Conservation (phyloP, 768 basidiomycete genomes). For the Nidula microcarpa region DNA sequence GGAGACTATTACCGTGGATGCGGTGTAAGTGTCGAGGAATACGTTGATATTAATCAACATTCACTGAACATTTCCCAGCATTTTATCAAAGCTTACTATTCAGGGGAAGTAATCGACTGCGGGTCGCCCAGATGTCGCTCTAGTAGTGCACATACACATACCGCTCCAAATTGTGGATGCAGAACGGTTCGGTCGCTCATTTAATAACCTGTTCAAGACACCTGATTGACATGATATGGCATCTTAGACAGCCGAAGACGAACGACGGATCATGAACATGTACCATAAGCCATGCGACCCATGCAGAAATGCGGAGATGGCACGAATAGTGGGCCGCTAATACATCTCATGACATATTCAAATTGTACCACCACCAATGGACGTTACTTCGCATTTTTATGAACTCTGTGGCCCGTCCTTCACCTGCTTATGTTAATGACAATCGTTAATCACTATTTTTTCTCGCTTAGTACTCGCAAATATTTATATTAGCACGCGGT, state of each 20-base stretch:
- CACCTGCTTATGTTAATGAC: too few species aligned
- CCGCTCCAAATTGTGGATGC: slow-evolving; percentile 56
- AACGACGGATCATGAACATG: slow-evolving; percentile 58
- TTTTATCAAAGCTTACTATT: slow-evolving; percentile 60
- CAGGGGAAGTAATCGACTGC: slow-evolving; percentile 59
- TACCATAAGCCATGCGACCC: slow-evolving; percentile 63
- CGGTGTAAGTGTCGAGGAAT: slow-evolving; percentile 21
- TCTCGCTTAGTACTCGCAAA: too few species aligned
- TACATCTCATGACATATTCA: not conserved
- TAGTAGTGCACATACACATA: slow-evolving; percentile 60
- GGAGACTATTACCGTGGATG: slow-evolving; percentile 44
- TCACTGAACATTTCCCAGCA: slow-evolving; percentile 36
- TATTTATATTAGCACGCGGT: too few species aligned
- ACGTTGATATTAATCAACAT: slow-evolving; percentile 6
- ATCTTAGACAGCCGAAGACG: slow-evolving; percentile 36
- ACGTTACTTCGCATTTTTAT: too few species aligned
- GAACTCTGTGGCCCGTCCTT: too few species aligned
- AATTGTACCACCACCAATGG: not conserved
- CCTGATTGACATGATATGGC: not conserved
- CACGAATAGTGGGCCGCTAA: slow-evolving; percentile 18
- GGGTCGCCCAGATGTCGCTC: slow-evolving; percentile 42
- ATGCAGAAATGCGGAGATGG: slow-evolving; percentile 40
- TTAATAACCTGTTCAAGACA: not conserved
- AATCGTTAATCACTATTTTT: too few species aligned
- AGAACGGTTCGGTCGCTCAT: slow-evolving; percentile 27